Evolutionary conservation across 192 early-diverging fungal genomes (phyloP).

Genomic region (Entophlyctis helioformis): DNA sequence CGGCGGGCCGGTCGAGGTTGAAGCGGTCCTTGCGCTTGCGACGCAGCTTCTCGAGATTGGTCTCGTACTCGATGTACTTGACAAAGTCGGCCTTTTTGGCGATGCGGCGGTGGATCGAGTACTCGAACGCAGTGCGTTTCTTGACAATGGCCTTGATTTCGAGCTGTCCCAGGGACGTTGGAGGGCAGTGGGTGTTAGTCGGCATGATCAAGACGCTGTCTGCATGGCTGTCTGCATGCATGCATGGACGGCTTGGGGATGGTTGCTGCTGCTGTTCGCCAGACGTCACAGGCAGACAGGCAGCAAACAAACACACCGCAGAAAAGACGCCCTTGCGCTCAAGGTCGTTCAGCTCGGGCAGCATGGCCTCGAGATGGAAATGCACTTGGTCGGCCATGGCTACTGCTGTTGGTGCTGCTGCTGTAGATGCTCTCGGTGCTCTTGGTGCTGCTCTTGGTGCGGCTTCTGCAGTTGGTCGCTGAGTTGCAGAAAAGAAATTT

Average conservation of each 20-base stretch:
- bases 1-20: slow-evolving; percentile 25
- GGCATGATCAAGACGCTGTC: no score
- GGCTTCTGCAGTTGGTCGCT: no score
- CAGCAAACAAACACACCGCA: no score
- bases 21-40: slow-evolving; percentile 62
- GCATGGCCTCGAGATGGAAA: slow-evolving; percentile 85
- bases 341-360: slow-evolving; percentile 83
- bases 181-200: no score
- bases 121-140: slow-evolving; percentile 80
- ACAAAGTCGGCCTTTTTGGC: slow-evolving; percentile 66
- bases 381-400: slow-evolving; percentile 85
- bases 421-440: no score
- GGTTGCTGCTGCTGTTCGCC: no score
- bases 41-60: slow-evolving; percentile 75
- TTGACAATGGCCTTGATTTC: slow-evolving; percentile 86
- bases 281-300: no score
- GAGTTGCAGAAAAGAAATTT: no score
- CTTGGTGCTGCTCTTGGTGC: no score
- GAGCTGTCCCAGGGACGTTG: slow-evolving; percentile 26
- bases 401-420: no score
- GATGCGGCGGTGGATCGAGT: slow-evolving; percentile 69
- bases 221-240: no score
- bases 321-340: slow-evolving; percentile 71
- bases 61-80: slow-evolving; percentile 91
- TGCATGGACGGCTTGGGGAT: no score